phyloP scores from a whole-genome alignment of 148 eudicot species.

The Vaccinium vitisidaea region DNA sequence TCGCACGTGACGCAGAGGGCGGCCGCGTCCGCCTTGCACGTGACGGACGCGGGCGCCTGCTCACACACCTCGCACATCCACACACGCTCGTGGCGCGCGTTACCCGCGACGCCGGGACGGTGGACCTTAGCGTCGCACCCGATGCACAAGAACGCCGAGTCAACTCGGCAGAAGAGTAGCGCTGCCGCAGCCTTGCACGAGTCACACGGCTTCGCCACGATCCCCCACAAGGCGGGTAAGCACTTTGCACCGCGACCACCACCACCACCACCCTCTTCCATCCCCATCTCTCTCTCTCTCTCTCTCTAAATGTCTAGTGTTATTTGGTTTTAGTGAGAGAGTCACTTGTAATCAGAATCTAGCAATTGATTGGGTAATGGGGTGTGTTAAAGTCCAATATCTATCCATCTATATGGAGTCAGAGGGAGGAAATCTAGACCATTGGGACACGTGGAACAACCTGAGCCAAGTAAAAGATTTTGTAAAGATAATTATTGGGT shows the following conservation, averaged over 20 bases:
- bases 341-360: neutral
- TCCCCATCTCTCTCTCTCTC: neutral
- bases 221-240: constrained; percentile 31
- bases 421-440: neutral
- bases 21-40: constrained; percentile 71
- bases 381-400: neutral
- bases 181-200: constrained; percentile 56
- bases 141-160: constrained; percentile 66
- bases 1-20: constrained; percentile 58
- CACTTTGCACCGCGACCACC: constrained; percentile 11
- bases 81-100: constrained; percentile 47
- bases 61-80: constrained; percentile 72
- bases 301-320: neutral
- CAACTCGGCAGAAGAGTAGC: constrained; percentile 63
- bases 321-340: neutral
- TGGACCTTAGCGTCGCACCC: constrained; percentile 66
- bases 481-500: constrained; percentile 2
- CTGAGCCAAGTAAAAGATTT: constrained; percentile 29
- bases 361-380: neutral
- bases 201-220: constrained; percentile 58
- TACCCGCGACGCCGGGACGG: constrained; percentile 27
- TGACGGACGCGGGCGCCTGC: constrained; percentile 52
- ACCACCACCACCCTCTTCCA: neutral
- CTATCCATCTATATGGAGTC: constrained; percentile 1
- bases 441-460: constrained; percentile 30